phyloP scores from a whole-genome alignment of 2,329 filamentous ascomycete genomes.

The Diplodia corticola region DNA sequence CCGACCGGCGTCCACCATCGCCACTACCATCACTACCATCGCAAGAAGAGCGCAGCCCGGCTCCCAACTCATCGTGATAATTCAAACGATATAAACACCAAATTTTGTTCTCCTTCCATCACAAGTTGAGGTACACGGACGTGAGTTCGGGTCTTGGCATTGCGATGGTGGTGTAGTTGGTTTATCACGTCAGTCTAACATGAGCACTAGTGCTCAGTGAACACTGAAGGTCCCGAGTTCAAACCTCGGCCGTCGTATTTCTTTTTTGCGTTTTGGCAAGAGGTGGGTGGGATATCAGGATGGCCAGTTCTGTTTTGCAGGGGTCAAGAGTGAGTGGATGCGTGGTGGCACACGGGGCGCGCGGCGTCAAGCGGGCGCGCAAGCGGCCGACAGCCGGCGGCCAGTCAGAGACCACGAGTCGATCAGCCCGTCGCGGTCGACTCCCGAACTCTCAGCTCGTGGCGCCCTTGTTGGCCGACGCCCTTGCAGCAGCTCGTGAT shows the following conservation, averaged over 20 bases:
- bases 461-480: conserved; percentile 3
- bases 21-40: too few relatives aligned
- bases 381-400: neutral
- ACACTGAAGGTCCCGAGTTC: conserved; percentile 18
- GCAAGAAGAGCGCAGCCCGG: too few relatives aligned
- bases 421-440: too few relatives aligned
- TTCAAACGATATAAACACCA: too few relatives aligned
- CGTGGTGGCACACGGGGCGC: neutral
- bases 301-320: neutral
- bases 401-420: neutral
- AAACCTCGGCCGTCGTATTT: conserved; percentile 7
- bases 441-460: neutral
- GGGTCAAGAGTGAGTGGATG: neutral
- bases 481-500: neutral
- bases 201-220: neutral
- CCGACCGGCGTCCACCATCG: too few relatives aligned
- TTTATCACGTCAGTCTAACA: conserved; percentile 50
- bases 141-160: too few relatives aligned
- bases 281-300: too few relatives aligned
- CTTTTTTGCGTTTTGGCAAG: neutral
- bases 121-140: too few relatives aligned
- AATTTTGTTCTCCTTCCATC: too few relatives aligned
- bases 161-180: conserved; percentile 45
- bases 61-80: too few relatives aligned
- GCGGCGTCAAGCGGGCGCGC: neutral